Base-by-base conservation (phyloP, 2,329 filamentous ascomycete species). In the Mycogone perniciosa region DNA sequence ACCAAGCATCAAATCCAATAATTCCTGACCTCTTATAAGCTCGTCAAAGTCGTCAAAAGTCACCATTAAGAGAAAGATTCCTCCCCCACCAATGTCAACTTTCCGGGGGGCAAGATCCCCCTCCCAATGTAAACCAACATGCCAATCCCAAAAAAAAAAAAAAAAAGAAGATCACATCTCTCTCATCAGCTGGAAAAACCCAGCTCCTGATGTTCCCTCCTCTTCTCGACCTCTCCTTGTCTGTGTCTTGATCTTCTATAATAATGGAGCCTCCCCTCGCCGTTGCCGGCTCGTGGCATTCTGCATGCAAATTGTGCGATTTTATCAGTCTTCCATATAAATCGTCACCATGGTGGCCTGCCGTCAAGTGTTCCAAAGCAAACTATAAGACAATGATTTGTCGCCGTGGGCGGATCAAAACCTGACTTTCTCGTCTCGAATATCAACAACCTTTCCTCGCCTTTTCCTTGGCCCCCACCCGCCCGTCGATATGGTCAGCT, bases 401-500 rank as follows among this genome's bases (percentile, higher is more conserved):
- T 20, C 20, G 20, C 20, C 20, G 20, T 20, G 3, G 34, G 34
- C 4, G 34, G 34, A 8, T 20, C 39, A 13, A 20, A 20, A 27
- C 26, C 6, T 20, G n/a, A 20, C 39, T 26, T 6, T 20, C 40
- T 30, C 40, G 11, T 42, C 40, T 11, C 13, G 9, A 13, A 27
- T 20, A 26, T 27, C 26, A 48, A 27, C 30, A 47, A 33, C 29
- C 49, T 29, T 38, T 54, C n/a, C 27, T 47, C 26, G 29, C 33
- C 31, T 48, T 67, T 31, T 53, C 57, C 42, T 60, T 67, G 6
- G 58, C 53, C 7, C 57, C 57, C 20, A 20, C 20, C 51, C 65
- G 60, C 2, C 56, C 59, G 27, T 68, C 67, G 6, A 54, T 44
- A n/a, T 60, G 57, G 27, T 72, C 67, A 33, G 72, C 71, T 4